Conservation (phyloP, 2,329 filamentous ascomycete species). For the Botryotinia globosa region DNA sequence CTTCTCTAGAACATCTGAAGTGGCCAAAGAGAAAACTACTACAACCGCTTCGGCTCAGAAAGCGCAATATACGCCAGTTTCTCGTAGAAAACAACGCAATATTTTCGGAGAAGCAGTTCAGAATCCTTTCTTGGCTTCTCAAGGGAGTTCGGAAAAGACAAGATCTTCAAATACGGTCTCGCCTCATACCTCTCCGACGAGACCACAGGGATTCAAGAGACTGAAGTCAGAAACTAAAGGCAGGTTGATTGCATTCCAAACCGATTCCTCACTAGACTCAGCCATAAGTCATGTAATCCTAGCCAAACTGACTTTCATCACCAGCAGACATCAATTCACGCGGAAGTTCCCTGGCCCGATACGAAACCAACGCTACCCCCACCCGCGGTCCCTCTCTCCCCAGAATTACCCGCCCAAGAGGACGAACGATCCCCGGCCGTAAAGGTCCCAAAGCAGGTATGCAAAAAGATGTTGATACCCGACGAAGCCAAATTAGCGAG, state of each 20-base stretch:
- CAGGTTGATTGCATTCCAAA: neutral
- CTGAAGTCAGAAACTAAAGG: conserved; percentile 2
- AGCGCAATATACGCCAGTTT: conserved; percentile 4
- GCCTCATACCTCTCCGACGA: conserved; percentile 14
- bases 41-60: neutral
- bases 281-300: too few relatives aligned
- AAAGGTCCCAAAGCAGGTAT: neutral
- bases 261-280: too few relatives aligned
- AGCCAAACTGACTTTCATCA: neutral
- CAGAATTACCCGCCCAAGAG: neutral
- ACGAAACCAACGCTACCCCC: conserved; percentile 14
- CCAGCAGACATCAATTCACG: neutral
- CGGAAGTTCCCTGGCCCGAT: conserved; percentile 13
- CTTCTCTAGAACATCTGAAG: neutral
- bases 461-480: conserved; percentile 2
- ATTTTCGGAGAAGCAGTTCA: conserved; percentile 17
- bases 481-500: conserved; percentile 24
- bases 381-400: neutral
- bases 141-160: neutral
- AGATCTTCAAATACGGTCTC: conserved; percentile 11
- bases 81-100: conserved; percentile 16
- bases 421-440: conserved; percentile 9
- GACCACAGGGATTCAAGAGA: neutral
- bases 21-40: neutral
- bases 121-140: conserved; percentile 18